These are phyloP conservation scores for Agrostemma githago DNA, from an alignment of 148 eudicot species.

Conservation along the genomic window DNA sequence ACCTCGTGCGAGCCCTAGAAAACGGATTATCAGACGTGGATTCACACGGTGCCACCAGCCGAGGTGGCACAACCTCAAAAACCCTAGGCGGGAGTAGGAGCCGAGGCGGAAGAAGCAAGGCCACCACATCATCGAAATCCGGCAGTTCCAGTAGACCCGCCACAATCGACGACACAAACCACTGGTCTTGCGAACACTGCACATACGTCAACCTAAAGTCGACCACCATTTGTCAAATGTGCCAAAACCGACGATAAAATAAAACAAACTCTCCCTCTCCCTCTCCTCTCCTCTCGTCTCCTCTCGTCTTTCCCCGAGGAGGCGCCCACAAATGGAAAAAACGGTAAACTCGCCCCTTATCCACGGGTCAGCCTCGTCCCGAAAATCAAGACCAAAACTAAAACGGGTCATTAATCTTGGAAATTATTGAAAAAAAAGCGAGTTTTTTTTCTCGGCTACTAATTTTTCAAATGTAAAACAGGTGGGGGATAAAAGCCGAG, in stretches of 20 bases:
- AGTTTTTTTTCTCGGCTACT: too few relatives aligned
- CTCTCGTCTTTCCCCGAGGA: too few relatives aligned
- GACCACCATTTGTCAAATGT: constrained; percentile 59
- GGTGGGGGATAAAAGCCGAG: too few relatives aligned
- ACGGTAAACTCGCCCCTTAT: neutral
- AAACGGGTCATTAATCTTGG: too few relatives aligned
- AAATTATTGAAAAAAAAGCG: too few relatives aligned
- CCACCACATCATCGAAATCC: constrained; percentile 42
- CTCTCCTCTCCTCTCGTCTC: too few relatives aligned
- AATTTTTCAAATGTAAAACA: too few relatives aligned
- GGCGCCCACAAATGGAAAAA: too few relatives aligned
- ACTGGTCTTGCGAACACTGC: constrained; percentile 86
- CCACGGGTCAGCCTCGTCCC: neutral
- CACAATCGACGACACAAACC: constrained; percentile 47
- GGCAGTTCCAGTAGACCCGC: constrained; percentile 41
- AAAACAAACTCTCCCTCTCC: neutral
- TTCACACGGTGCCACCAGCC: constrained; percentile 47
- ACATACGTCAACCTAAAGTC: constrained; percentile 64
- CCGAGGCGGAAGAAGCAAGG: constrained; percentile 46
- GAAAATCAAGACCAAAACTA: too few relatives aligned
- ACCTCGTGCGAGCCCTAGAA: constrained; percentile 82
- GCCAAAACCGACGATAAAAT: constrained; percentile 54
- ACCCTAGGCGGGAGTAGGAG: constrained; percentile 47
- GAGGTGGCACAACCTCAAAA: constrained; percentile 52
- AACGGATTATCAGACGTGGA: constrained; percentile 79